These are phyloP conservation scores for Naganishia sp. DNA, from an alignment of 1,284 basidiomycete genomes.

Conservation along the genomic window DNA sequence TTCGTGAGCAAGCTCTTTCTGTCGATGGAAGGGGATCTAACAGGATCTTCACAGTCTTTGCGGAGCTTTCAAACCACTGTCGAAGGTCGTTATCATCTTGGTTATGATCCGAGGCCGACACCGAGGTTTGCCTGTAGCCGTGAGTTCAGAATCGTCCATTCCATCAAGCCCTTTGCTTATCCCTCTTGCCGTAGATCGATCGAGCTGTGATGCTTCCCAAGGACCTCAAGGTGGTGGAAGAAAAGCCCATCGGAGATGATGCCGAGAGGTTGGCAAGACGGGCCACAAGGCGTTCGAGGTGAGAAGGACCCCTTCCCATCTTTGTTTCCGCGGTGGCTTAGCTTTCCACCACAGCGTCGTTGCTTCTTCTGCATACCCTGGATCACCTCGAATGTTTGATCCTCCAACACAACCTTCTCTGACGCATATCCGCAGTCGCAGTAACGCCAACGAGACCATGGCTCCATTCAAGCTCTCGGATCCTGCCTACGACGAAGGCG, in stretches of 20 bases:
- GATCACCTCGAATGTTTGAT: slow-evolving; percentile 14
- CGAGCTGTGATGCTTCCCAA: slow-evolving; percentile 54
- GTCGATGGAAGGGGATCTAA: not conserved
- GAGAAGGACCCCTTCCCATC: not conserved
- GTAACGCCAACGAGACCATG: slow-evolving; percentile 10
- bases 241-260: slow-evolving; percentile 45
- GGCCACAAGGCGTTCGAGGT: slow-evolving; percentile 25
- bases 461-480: slow-evolving; percentile 11
- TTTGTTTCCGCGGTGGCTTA: too few relatives aligned
- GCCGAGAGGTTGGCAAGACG: slow-evolving; percentile 40
- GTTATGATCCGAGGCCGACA: slow-evolving; percentile 95
- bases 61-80: slow-evolving; percentile 74
- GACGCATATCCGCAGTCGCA: slow-evolving; percentile 18
- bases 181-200: slow-evolving; percentile 41
- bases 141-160: slow-evolving; percentile 59
- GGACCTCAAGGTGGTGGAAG: slow-evolving; percentile 49
- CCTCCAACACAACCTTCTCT: slow-evolving; percentile 19
- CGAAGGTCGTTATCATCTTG: slow-evolving; percentile 78
- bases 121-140: slow-evolving; percentile 81
- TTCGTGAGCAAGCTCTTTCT: slow-evolving; percentile 38
- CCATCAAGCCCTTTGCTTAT: not conserved
- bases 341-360: not conserved
- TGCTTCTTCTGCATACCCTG: slow-evolving; percentile 19
- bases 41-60: slow-evolving; percentile 63
- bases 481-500: not conserved